Percentiles rank a stretch among this genome's conserved stretches.
These are phyloP conservation scores for Fusarium neocosmosporiellum DNA, from an alignment of 2,329 filamentous ascomycete species.

Conservation along the genomic window DNA sequence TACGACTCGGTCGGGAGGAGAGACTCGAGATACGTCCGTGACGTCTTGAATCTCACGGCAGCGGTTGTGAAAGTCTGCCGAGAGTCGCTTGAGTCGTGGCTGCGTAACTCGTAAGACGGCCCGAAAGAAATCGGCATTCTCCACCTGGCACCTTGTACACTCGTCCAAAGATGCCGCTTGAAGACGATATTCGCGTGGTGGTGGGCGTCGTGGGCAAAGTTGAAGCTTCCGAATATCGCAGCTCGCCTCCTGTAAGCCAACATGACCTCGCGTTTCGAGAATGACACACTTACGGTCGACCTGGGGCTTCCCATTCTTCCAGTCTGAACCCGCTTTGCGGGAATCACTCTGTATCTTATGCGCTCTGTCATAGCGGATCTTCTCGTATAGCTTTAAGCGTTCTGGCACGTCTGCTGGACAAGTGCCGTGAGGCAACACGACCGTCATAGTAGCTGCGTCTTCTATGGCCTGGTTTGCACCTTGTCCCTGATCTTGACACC, in stretches of 20 bases:
- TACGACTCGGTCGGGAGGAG: conserved; percentile 58
- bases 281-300: conserved; percentile 22
- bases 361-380: conserved; percentile 68
- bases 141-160: conserved; percentile 27
- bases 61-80: conserved; percentile 47
- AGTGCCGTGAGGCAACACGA: conserved; percentile 63
- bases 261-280: rapidly evolving
- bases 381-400: conserved; percentile 69
- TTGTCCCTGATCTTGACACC: conserved; percentile 34
- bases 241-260: conserved; percentile 6
- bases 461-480: conserved; percentile 74
- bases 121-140: conserved; percentile 42
- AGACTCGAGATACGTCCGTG: conserved; percentile 56
- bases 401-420: conserved; percentile 60
- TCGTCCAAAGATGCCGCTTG: conserved; percentile 29
- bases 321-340: conserved; percentile 57
- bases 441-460: conserved; percentile 69
- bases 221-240: conserved; percentile 29
- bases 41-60: conserved; percentile 63
- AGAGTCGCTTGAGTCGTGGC: conserved; percentile 11
- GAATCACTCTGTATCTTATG: conserved; percentile 68
- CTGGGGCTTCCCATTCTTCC: conserved; percentile 20
- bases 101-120: conserved; percentile 33
- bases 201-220: conserved; percentile 38
- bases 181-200: conserved; percentile 27